phyloP scores from a whole-genome alignment of 139 green algal species.

The Auxenochlorella protothecoides region DNA sequence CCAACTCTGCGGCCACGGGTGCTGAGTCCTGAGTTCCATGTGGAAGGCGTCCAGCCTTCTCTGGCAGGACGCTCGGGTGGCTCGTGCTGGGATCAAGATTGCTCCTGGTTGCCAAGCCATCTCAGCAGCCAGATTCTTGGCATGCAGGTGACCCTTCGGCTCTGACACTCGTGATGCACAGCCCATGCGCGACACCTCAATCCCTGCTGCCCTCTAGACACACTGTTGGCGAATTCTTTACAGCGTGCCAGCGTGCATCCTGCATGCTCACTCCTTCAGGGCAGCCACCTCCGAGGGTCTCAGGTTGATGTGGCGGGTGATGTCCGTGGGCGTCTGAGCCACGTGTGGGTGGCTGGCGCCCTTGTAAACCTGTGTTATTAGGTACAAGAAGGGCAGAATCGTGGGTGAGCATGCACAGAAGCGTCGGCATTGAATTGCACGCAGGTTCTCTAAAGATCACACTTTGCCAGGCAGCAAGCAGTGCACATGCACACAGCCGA shows the following conservation, averaged over 20 bases:
- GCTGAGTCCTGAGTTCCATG: too few relatives aligned
- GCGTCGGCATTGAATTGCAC: background rate
- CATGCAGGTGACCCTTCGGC: too few relatives aligned
- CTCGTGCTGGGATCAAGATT: too few relatives aligned
- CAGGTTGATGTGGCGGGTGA: conserved; percentile 64
- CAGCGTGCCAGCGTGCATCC: background rate
- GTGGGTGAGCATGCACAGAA: background rate
- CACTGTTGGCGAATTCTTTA: too few relatives aligned
- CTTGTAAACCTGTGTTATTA: conserved; percentile 54
- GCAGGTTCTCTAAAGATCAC: background rate
- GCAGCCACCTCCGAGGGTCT: conserved; percentile 22
- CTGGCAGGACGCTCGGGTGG: too few relatives aligned
- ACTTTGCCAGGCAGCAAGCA: background rate
- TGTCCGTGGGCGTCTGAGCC: conserved; percentile 84
- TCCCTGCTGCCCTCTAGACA: too few relatives aligned
- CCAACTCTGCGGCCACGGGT: too few relatives aligned
- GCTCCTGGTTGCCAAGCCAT: too few relatives aligned
- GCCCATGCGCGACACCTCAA: too few relatives aligned
- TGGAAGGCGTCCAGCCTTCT: too few relatives aligned
- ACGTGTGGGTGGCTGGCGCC: conserved; percentile 80
- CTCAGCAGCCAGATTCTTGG: too few relatives aligned
- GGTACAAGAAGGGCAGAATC: background rate
- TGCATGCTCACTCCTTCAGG: background rate
- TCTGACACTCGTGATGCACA: too few relatives aligned
- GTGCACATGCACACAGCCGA: background rate